Evolutionary conservation across 768 basidiomycete species (phyloP).

Genomic region (Amanita rubescens): DNA sequence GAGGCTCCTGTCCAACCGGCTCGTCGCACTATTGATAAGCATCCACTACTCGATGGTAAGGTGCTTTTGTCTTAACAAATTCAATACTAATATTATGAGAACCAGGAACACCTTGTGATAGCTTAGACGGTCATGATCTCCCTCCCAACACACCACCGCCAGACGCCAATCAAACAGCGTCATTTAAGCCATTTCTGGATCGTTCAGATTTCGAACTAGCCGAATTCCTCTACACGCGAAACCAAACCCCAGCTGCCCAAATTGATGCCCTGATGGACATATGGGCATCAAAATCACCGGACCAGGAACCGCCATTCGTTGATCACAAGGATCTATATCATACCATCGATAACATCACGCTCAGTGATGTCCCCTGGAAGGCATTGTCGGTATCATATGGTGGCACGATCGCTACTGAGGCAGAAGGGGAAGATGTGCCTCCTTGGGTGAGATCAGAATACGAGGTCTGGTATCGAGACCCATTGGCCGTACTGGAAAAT

Average conservation of each 20-base stretch:
- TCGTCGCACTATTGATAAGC: neutral
- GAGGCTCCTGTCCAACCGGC: neutral
- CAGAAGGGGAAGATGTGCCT: slow-evolving; percentile 14
- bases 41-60: neutral
- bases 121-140: neutral
- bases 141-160: neutral
- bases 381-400: slow-evolving; percentile 22
- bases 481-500: slow-evolving; percentile 16
- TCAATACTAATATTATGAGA: neutral
- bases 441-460: slow-evolving; percentile 22
- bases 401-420: slow-evolving; percentile 15
- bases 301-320: slow-evolving; percentile 23
- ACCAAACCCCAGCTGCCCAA: slow-evolving; percentile 13
- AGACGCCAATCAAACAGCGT: neutral
- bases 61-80: neutral
- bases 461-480: too few relatives aligned
- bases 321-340: slow-evolving; percentile 23
- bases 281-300: slow-evolving; percentile 14
- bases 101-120: neutral
- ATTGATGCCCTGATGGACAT: slow-evolving; percentile 11
- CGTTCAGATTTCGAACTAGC: slow-evolving; percentile 10
- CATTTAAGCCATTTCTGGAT: slow-evolving; percentile 13
- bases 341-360: slow-evolving; percentile 26
- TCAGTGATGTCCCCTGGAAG: slow-evolving; percentile 31
- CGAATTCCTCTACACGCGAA: slow-evolving; percentile 13